phyloP scores from a whole-genome alignment of 2,329 filamentous ascomycete species.

The Waltergamsia citrina region DNA sequence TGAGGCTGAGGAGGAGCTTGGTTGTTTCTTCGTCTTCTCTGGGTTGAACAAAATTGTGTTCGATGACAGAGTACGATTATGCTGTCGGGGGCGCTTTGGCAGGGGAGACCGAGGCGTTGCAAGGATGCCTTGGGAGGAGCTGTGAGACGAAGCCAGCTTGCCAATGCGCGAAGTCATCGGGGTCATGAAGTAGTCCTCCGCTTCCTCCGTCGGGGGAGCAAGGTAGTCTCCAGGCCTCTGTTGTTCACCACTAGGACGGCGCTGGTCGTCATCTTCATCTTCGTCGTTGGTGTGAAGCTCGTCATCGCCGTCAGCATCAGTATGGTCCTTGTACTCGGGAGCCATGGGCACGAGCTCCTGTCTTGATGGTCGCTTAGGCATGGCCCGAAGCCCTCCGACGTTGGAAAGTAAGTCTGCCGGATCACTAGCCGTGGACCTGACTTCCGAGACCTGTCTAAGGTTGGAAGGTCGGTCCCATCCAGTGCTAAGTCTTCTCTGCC shows the following conservation, averaged over 20 bases:
- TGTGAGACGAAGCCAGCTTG: slow-evolving; percentile 22
- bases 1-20: slow-evolving; percentile 33
- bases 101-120: slow-evolving; percentile 20
- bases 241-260: too few relatives aligned
- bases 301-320: slow-evolving; percentile 82
- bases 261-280: slow-evolving; percentile 52
- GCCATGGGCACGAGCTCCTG: slow-evolving; percentile 8
- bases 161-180: slow-evolving; percentile 33
- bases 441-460: slow-evolving; percentile 41
- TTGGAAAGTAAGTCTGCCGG: slow-evolving; percentile 53
- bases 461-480: slow-evolving; percentile 37
- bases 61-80: slow-evolving; percentile 67
- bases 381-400: slow-evolving; percentile 26
- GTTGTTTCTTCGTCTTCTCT: slow-evolving; percentile 27
- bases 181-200: slow-evolving; percentile 46
- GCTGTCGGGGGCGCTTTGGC: slow-evolving; percentile 31
- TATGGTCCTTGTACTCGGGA: slow-evolving; percentile 48
- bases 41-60: slow-evolving; percentile 83
- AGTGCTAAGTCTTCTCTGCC: slow-evolving; percentile 43
- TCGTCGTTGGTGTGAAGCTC: slow-evolving; percentile 80
- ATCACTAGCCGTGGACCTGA: slow-evolving; percentile 52
- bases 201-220: too few relatives aligned
- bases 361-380: slow-evolving; percentile 10
- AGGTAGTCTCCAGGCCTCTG: too few relatives aligned
- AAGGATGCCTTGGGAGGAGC: slow-evolving; percentile 17